Percentiles rank a stretch among this genome's conserved stretches.
These are phyloP conservation scores for Cladorrhinum sp. DNA, from an alignment of 2,329 filamentous ascomycete species.

Conservation along the genomic window DNA sequence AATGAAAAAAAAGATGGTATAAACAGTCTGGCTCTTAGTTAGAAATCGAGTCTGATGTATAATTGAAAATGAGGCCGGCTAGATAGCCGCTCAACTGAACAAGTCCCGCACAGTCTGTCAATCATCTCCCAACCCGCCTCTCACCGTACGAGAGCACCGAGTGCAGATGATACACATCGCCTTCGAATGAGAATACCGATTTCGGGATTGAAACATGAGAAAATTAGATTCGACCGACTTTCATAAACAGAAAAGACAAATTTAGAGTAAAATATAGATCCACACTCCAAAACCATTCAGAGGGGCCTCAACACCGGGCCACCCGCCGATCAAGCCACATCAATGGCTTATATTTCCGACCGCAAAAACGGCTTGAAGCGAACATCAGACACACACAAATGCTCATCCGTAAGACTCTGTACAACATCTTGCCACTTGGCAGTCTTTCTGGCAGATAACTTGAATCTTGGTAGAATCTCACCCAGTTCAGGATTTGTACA, in stretches of 20 bases:
- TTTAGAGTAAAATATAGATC: background rate
- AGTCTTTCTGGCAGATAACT: no score
- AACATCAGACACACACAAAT: background rate
- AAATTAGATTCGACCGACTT: background rate
- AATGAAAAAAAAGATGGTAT: no score
- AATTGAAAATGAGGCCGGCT: no score
- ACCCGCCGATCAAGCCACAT: background rate
- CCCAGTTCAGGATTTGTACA: background rate
- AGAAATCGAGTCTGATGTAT: no score
- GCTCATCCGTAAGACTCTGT: background rate
- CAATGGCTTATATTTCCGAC: background rate
- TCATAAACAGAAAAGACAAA: background rate
- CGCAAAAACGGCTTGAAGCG: background rate
- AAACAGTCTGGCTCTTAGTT: no score
- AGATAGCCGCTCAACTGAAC: background rate
- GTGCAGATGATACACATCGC: background rate
- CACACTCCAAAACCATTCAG: background rate
- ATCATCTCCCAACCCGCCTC: background rate
- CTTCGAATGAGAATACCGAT: background rate
- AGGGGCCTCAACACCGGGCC: background rate
- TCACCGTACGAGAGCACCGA: background rate
- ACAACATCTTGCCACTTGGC: background rate
- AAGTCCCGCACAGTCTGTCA: background rate
- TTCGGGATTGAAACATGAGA: background rate
- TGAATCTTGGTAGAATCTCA: background rate